Base-by-base conservation (phyloP, 768 basidiomycete species). In the Gelatoporia subvermispora region DNA sequence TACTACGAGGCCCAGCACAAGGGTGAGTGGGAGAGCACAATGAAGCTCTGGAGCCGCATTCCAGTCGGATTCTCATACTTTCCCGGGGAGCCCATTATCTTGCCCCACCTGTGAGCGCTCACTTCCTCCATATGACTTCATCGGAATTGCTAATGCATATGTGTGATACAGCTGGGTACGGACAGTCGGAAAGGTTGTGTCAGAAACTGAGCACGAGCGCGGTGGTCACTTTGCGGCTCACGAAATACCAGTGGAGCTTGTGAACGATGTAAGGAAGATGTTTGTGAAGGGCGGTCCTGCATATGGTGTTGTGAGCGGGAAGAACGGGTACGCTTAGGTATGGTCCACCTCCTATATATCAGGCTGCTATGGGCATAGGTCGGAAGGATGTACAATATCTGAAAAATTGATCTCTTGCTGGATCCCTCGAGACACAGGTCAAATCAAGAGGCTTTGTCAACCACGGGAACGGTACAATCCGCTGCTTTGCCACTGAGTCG, bases 31-130 rank as follows among this genome's bases (percentile, higher is more conserved):
- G 18, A 16, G 8, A 37, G 13, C 23, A 31, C 16, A 16, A n/a
- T 24, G 11, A 8, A 5, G 28, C 35, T 39, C 21, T 52, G 47
- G 47, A 54, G 52, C 35, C 34, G 50, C 10, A 52, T 68, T 5
- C 65, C 62, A 4, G 15, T 64, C n/a, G 66, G 66, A 7, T 16
- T 60, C 8, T 60, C 66, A 17, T 51, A 49, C 36, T 67, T 68
- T 35, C 61, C 66, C 4, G 55, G 60, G 36, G 66, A 67, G 22
- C 3, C 61, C n/a, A 10, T 38, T 9, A 25, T 40, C 16, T 42
- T 45, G 8, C 61, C 59, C 3, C 43, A 35, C 39, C 15, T 25
- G 60, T 59, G 31, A 46, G 56, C 53, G 24, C 35, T 13, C 45
- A 2, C n/a, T 4, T 15, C 10, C n/a, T 22, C 18, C 24, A 16